A percentile compares a stretch with the other conserved stretches of the same genome.
phyloP scores from a whole-genome alignment of 2,329 filamentous ascomycete species.

The Trichoderma sp. region DNA sequence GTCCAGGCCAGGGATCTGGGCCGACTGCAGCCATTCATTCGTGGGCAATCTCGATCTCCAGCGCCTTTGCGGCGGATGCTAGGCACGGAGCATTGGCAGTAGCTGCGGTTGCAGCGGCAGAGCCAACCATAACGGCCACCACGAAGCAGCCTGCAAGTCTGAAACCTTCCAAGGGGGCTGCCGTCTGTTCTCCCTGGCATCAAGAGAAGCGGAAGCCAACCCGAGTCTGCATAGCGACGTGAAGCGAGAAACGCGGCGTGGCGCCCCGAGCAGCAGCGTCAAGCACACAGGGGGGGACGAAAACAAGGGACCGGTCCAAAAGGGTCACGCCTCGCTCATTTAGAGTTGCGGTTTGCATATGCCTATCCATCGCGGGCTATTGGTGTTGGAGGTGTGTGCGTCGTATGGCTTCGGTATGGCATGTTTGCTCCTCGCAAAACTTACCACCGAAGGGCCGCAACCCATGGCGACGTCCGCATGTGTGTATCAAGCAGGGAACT shows the following conservation, averaged over 20 bases:
- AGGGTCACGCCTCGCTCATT: slow-evolving; percentile 15
- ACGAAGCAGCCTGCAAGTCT: background rate
- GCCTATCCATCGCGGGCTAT: background rate
- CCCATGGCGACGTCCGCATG: background rate
- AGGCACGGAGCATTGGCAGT: background rate
- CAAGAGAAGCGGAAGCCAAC: background rate
- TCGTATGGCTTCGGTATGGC: background rate
- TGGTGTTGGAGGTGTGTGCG: background rate
- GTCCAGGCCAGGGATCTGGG: slow-evolving; percentile 7
- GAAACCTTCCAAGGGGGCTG: background rate
- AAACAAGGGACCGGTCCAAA: slow-evolving; percentile 14
- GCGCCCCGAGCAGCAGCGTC: background rate
- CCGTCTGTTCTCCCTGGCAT: background rate
- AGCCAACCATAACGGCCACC: slow-evolving; percentile 1
- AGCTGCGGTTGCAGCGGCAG: slow-evolving; percentile 14
- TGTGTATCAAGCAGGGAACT: slow-evolving; percentile 4
- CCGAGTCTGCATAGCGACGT: background rate
- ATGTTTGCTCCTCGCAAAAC: background rate
- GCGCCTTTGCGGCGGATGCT: background rate
- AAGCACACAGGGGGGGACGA: too few relatives aligned
- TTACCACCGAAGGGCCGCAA: background rate
- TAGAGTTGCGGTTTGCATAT: slow-evolving; percentile 20
- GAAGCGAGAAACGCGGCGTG: background rate
- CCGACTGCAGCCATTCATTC: slow-evolving; percentile 8
- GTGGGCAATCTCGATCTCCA: background rate